phyloP scores from a whole-genome alignment of 164 flowering plant species.

The Houttuynia cordata region DNA sequence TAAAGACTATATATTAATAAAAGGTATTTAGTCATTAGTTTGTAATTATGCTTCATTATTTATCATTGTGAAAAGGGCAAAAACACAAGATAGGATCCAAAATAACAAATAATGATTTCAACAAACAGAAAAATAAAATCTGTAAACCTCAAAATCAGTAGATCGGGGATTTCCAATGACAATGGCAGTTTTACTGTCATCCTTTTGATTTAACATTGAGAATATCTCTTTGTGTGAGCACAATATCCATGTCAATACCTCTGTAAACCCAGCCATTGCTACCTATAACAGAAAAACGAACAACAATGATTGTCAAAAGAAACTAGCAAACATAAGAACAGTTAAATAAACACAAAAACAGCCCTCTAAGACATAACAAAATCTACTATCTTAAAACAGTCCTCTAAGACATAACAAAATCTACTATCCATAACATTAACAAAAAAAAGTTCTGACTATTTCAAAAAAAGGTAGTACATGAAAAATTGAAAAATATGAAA shows the following conservation, averaged over 20 bases:
- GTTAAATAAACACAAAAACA: no score
- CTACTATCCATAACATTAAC: no score
- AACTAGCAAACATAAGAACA: not conserved
- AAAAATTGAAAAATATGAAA: not conserved
- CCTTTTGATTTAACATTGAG: conserved; percentile 64
- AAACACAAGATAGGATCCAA: not conserved
- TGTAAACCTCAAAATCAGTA: conserved; percentile 88
- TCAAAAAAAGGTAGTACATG: not conserved
- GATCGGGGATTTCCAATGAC: conserved; percentile 82
- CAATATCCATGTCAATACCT: conserved; percentile 79
- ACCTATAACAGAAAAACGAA: conserved; percentile 27
- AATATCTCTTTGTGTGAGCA: conserved; percentile 76
- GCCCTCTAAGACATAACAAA: no score
- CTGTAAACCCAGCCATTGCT: conserved; percentile 75
- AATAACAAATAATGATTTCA: not conserved
- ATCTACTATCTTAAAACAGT: no score
- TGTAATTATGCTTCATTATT: no score
- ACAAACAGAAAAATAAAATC: not conserved
- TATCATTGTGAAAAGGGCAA: no score
- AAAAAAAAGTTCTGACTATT: not conserved
- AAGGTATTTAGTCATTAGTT: no score
- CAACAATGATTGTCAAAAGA: not conserved
- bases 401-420: no score
- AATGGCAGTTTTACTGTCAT: conserved; percentile 60
- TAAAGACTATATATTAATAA: no score